Base-by-base conservation (phyloP, 805 yeast genomes). In the Vanderwaltozyma yarrowii region DNA sequence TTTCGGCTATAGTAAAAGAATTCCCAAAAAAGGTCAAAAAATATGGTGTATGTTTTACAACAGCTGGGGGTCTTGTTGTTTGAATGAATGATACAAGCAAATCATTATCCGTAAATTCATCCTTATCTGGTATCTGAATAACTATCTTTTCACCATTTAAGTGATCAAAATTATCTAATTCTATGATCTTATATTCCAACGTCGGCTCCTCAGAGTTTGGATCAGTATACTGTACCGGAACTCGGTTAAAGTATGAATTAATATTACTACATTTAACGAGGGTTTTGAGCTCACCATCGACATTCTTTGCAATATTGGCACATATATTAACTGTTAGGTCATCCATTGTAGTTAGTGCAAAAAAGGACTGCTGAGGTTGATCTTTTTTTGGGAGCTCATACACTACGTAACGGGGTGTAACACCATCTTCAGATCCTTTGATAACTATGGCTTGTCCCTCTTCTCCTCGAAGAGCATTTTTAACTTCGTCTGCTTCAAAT, bases 131-230 rank as follows among this genome's bases (percentile, higher is more conserved):
- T 15, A 29, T 16, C 5, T 30, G 20, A 2, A 30, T 57, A 0
- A 79, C 62, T 15, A 81, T 60, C 29, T 68, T 78, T 47, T 65
- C 79, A 9, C 59, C 51, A 0, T 61, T 31, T 8, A 78, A 44
- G 3, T 64, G 55, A 0, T 62, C 49, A 0, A 21, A 21, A 7
- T 68, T 46, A 11, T 65, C 61, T 7, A 71, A 55, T 37, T 67
- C 67, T 2, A 78, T 30, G 7, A 74, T 67, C 41, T 70, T 57
- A 47, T 73, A 76, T 4, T 84, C 79, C 2, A 45, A 26, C 3
- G 52, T 39, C 0, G 62, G 62, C 3, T 73, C 80, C n/a, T 73
- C 80, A 30, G 61, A 46, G 0, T 83, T 71, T 0, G 86, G 78
- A 24, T 77, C 77, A 4, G 66, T 16, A 12, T 24, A 10, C 10